Evolutionary conservation across 2,329 filamentous ascomycete species (phyloP).

Genomic region (Sclerotinia sclerotiorum): DNA sequence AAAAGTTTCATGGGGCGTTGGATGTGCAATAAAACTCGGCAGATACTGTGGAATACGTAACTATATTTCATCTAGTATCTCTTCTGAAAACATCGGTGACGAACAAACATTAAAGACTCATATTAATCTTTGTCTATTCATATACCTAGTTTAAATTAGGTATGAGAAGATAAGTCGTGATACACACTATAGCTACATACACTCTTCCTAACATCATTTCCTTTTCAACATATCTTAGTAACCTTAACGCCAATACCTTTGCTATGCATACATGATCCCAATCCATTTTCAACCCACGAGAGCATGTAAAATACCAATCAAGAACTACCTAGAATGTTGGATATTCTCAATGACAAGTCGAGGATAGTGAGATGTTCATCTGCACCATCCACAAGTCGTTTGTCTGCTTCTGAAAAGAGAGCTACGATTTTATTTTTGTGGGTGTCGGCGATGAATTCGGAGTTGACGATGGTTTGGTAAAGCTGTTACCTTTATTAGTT

Average conservation of each 20-base stretch:
- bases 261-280: constrained; percentile 10
- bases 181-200: constrained; percentile 12
- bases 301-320: constrained; percentile 14
- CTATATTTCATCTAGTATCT: neutral
- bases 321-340: constrained; percentile 58
- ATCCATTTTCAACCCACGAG: neutral
- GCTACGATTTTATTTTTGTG: constrained; percentile 90
- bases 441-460: constrained; percentile 77
- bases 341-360: constrained; percentile 80
- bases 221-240: neutral
- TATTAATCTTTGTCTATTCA: constrained; percentile 14
- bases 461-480: constrained; percentile 78
- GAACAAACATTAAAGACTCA: neutral
- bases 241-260: constrained; percentile 19
- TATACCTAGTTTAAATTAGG: neutral
- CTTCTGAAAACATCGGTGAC: neutral
- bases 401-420: constrained; percentile 91
- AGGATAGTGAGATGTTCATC: constrained; percentile 93
- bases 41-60: neutral
- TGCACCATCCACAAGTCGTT: constrained; percentile 88
- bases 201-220: neutral
- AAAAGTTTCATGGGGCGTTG: neutral
- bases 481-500: constrained; percentile 50
- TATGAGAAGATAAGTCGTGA: constrained; percentile 5
- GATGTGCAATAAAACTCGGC: neutral